These are phyloP conservation scores for Tulasnella sp. DNA, from an alignment of 768 basidiomycete genomes.

Conservation along the genomic window DNA sequence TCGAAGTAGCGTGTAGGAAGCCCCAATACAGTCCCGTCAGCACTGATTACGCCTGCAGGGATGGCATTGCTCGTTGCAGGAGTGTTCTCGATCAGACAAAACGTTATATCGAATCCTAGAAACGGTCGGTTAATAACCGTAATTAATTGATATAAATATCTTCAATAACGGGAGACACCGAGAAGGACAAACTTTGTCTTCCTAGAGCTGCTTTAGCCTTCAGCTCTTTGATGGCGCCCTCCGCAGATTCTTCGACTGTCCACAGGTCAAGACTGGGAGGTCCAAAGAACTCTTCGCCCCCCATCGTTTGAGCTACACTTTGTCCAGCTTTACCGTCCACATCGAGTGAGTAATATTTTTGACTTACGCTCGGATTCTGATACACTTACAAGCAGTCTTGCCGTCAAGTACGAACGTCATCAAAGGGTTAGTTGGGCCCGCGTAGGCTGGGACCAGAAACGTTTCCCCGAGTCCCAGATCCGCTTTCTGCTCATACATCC, in stretches of 20 bases:
- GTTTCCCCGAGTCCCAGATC: not conserved
- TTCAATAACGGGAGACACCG: no score
- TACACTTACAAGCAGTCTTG: not conserved
- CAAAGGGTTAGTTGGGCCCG: not conserved
- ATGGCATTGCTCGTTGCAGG: not conserved
- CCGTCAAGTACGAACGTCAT: not conserved
- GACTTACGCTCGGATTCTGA: not conserved
- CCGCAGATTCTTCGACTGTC: not conserved
- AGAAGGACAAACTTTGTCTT: not conserved
- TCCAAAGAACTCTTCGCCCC: not conserved
- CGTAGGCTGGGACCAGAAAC: not conserved
- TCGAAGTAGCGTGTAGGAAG: not conserved
- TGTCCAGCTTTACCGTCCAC: not conserved
- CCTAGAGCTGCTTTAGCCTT: not conserved
- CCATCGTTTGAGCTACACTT: not conserved
- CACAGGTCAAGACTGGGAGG: not conserved
- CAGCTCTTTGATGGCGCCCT: not conserved
- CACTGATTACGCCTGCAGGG: not conserved
- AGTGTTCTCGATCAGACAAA: not conserved
- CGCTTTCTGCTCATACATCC: not conserved
- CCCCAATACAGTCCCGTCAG: not conserved
- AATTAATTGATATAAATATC: no score
- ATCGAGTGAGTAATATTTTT: no score
- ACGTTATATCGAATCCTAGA: not conserved
- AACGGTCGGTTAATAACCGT: not conserved